phyloP scores from a whole-genome alignment of 2,329 filamentous ascomycete genomes.

The Phialophora expanda region DNA sequence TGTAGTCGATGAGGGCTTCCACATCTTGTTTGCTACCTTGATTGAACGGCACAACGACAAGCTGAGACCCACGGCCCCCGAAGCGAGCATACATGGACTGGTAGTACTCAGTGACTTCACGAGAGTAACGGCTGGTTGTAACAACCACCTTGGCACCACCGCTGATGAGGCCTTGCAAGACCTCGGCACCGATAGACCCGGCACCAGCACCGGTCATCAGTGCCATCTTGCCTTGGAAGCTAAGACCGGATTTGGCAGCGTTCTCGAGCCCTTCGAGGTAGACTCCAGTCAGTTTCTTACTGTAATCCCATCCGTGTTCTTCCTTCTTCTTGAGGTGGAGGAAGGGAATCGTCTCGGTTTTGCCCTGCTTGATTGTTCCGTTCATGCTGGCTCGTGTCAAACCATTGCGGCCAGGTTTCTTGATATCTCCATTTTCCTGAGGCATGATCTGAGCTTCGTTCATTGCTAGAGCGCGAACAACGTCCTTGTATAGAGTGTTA shows the following conservation, averaged over 20 bases:
- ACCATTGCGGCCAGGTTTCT: slow-evolving; percentile 62
- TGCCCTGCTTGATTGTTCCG: slow-evolving; percentile 72
- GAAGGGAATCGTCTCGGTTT: slow-evolving; percentile 97
- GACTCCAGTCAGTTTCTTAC: slow-evolving; percentile 93
- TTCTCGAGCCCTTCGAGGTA: slow-evolving; percentile 93
- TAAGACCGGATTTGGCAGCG: slow-evolving; percentile 84
- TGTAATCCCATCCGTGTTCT: slow-evolving; percentile 97
- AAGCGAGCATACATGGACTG: slow-evolving; percentile 97
- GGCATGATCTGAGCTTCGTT: slow-evolving; percentile 97
- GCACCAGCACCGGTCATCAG: slow-evolving; percentile 98
- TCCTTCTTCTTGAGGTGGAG: slow-evolving; percentile 94
- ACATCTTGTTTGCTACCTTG: slow-evolving; percentile 98
- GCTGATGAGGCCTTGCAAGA: slow-evolving; percentile 92
- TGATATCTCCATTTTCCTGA: slow-evolving; percentile 72
- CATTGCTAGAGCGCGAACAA: slow-evolving; percentile 93
- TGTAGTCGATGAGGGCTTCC: slow-evolving; percentile 90
- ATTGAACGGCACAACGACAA: slow-evolving; percentile 98
- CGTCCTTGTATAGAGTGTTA: slow-evolving; percentile 91
- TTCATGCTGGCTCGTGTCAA: slow-evolving; percentile 53
- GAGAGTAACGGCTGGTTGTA: slow-evolving; percentile 94
- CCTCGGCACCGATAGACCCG: slow-evolving; percentile 96
- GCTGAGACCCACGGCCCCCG: slow-evolving; percentile 90
- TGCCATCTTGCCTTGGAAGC: slow-evolving; percentile 91
- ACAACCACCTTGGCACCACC: slow-evolving; percentile 97
- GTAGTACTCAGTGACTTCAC: slow-evolving; percentile 98